Percentiles rank a stretch among this genome's conserved stretches.
Evolutionary conservation across 2,329 filamentous ascomycete species (phyloP).

Genomic region (Venturia pyrina): DNA sequence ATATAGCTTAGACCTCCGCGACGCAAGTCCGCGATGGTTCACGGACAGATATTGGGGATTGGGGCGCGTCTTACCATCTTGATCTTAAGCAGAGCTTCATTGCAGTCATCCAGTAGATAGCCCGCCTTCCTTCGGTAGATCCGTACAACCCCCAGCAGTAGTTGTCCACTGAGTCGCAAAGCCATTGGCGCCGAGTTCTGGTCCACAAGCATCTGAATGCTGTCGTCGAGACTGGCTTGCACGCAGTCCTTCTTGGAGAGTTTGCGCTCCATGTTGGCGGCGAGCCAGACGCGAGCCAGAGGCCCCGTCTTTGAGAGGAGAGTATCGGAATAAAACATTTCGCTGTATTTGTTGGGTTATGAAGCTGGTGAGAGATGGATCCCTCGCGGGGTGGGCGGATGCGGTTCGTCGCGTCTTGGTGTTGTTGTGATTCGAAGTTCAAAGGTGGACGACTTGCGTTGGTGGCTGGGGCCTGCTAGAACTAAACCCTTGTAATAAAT

Average conservation of each 20-base stretch:
- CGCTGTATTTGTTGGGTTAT: background rate
- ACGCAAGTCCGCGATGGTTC: background rate
- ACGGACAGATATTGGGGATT: background rate
- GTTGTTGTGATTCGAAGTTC: conserved; percentile 2
- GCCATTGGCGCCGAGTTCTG: conserved; percentile 92
- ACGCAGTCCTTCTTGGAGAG: conserved; percentile 93
- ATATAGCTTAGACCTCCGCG: background rate
- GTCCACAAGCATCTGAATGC: conserved; percentile 89
- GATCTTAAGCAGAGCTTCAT: conserved; percentile 94
- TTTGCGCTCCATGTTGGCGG: conserved; percentile 96
- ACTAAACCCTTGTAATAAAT: background rate
- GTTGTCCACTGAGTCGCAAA: conserved; percentile 82
- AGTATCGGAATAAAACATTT: conserved; percentile 96
- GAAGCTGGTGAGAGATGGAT: background rate
- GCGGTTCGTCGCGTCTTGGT: background rate
- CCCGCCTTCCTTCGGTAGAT: conserved; percentile 97
- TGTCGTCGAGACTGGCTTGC: conserved; percentile 88
- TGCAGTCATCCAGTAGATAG: conserved; percentile 94
- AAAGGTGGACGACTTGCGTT: background rate
- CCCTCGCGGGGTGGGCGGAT: background rate
- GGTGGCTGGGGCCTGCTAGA: background rate
- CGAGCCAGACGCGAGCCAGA: conserved; percentile 94
- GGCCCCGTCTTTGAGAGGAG: conserved; percentile 95
- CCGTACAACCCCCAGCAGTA: conserved; percentile 87
- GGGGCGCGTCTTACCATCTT: conserved; percentile 63